Evolutionary conservation across 179 eudicot genomes (phyloP), one percentile per base, ranked within the genome.

Genomic region (Gypsophila paniculata): DNA sequence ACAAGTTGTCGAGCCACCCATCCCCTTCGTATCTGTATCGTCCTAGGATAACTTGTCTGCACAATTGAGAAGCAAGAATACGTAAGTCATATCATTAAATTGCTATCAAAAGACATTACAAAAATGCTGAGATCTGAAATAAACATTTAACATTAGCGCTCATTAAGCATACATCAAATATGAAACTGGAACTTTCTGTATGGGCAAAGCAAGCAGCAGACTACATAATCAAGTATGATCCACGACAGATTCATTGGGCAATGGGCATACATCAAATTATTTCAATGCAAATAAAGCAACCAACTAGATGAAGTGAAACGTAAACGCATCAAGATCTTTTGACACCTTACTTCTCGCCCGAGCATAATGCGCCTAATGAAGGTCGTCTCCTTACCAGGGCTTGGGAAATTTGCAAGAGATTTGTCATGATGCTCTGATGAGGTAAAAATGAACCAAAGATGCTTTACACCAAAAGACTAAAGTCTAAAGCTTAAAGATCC

Each of bases 1-100:
- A 87, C 77, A 77, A 93, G 76, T 78, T 93, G 96, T n/a, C 92
- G 90, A 74, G 82, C 83, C 70, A 92, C 91, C 92, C 95, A 91
- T 75, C 98, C 91, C 85, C 87, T 89, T 63, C 96, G 88, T 76
- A 89, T 81, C 76, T 72, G 74, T 52, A 88, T 68, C 69, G 91
- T 75, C 46, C 86, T 90, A 64, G 98, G 98, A 85, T 93, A 93
- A 75, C 89, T 87, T 79, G 87, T 76, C 98, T 93, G 74, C 78
- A 86, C 75, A 67, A 48, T 77, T 65, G 61, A 67, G 38, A 70
- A 53, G 42, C 17, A 18, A 74, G 9, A 67, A 44, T n/a, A 60
- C 34, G 32, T 76, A 36, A 79, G 74, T 34, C 59, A 48, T 15
- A 46, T 4, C 12, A 48, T 63, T 61, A 66, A 15, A 53, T 12